A percentile compares a stretch with the other conserved stretches of the same genome.
Conservation (phyloP, 768 basidiomycete genomes). For the Boletus rubescentipes region DNA sequence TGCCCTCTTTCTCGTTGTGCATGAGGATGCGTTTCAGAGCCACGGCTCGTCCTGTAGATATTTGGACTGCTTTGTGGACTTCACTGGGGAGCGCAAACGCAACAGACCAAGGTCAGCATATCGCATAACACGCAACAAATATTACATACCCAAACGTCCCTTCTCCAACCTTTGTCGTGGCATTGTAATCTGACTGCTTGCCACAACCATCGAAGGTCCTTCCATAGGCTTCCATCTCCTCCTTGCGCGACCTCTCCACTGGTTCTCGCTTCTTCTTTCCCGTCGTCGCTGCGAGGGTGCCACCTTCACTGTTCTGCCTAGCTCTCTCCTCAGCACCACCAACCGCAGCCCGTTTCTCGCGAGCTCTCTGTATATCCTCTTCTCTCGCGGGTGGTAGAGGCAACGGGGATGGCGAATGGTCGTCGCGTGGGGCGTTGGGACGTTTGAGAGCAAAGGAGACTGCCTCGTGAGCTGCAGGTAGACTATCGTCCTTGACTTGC, state of each 20-base stretch:
- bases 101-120: conserved; percentile 9
- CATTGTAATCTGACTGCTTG: conserved; percentile 70
- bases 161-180: conserved; percentile 88
- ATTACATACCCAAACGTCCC: conserved; percentile 89
- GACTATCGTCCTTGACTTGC: conserved; percentile 28
- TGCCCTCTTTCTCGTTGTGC: conserved; percentile 96
- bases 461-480: conserved; percentile 37
- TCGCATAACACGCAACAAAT: not conserved
- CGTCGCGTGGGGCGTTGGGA: conserved; percentile 45
- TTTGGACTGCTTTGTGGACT: conserved; percentile 85
- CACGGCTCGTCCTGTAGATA: conserved; percentile 57
- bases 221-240: conserved; percentile 69
- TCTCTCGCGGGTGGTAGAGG: conserved; percentile 31
- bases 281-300: not conserved
- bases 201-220: conserved; percentile 69
- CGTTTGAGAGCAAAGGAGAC: conserved; percentile 46
- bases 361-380: conserved; percentile 25
- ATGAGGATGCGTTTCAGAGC: conserved; percentile 94
- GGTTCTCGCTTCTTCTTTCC: conserved; percentile 41
- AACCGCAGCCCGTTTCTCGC: conserved; percentile 23
- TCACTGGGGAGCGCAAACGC: conserved; percentile 49
- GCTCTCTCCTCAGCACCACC: conserved; percentile 7
- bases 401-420: conserved; percentile 46
- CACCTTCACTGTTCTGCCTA: conserved; percentile 2
- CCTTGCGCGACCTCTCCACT: conserved; percentile 53